Base-by-base conservation (phyloP, 1,284 basidiomycete species). In the Athelia psychrophila region DNA sequence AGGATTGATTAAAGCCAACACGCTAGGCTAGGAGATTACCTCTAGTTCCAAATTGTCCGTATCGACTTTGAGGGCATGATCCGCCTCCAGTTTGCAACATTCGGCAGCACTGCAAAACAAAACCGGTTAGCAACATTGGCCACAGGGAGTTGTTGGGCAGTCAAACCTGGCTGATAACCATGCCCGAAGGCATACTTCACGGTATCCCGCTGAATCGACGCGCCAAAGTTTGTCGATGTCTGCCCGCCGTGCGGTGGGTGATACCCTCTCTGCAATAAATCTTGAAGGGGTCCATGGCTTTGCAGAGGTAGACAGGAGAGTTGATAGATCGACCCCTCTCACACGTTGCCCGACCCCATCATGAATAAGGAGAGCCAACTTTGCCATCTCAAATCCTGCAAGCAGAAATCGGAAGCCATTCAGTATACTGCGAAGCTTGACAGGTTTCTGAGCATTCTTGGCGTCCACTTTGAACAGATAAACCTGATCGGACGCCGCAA, bases 131-230 rank as follows among this genome's bases (percentile, higher is more conserved):
- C 15, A 35, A 20, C 6, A 0, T 48, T n/a, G 20, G 42, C 15
- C 32, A 20, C 6, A 0, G 48, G 33, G 18, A 33, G 22, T 5
- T 46, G 16, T 23, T 5, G 2, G 19, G 20, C 20, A 15, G 12
- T 47, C 58, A 9, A 51, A 72, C 73, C 63, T 66, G n/a, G 61
- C 67, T 12, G 70, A 63, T 9, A 72, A 52, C 73, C 73, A 75
- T 23, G 73, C 71, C 50, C 70, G 64, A 48, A 72, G 56, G 49
- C 62, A 66, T 4, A 64, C 50, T 23, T 65, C 57, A 33, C 55
- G 55, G 10, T 6, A 12, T 51, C 51, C 50, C 49, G 44, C 15
- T 54, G 54, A 50, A 22, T 58, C 58, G 12, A 55, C 59, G 15
- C 64, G 57, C 71, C 70, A 72, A 20, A 71, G 52, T 3, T 47